Evolutionary conservation across 2,329 filamentous ascomycete genomes (phyloP).

Genomic region (Epichloe brachyelytri): DNA sequence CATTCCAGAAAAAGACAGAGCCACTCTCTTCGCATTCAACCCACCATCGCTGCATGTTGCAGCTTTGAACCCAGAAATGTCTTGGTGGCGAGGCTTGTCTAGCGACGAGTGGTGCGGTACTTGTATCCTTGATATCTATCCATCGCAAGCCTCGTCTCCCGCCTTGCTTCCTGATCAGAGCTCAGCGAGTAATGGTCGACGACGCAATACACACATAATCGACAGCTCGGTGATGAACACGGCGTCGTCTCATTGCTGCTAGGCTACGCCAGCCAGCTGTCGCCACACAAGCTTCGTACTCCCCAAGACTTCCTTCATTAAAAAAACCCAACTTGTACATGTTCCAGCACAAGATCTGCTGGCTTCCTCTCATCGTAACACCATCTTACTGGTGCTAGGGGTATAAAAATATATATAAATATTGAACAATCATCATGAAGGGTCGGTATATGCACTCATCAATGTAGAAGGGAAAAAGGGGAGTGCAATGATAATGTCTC

Average conservation of each 20-base stretch:
- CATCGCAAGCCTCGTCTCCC: background rate
- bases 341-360: conserved; percentile 13
- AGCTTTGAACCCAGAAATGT: background rate
- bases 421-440: conserved; percentile 3
- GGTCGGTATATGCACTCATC: background rate
- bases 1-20: conserved; percentile 7
- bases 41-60: background rate
- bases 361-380: conserved; percentile 9
- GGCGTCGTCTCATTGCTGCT: background rate
- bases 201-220: background rate
- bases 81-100: background rate
- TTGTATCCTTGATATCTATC: background rate
- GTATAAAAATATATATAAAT: conserved; percentile 1
- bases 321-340: conserved; percentile 11
- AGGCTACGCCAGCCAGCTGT: background rate
- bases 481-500: background rate
- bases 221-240: background rate
- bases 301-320: background rate
- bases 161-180: background rate
- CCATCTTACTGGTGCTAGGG: conserved; percentile 3
- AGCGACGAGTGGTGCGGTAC: background rate
- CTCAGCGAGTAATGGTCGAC: background rate
- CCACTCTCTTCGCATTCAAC: background rate
- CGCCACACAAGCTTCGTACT: background rate
- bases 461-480: background rate